Percentiles rank a stretch among this genome's conserved stretches.
phyloP scores from a whole-genome alignment of 371 early-diverging fungal genomes.

The Mortierella sp. region DNA sequence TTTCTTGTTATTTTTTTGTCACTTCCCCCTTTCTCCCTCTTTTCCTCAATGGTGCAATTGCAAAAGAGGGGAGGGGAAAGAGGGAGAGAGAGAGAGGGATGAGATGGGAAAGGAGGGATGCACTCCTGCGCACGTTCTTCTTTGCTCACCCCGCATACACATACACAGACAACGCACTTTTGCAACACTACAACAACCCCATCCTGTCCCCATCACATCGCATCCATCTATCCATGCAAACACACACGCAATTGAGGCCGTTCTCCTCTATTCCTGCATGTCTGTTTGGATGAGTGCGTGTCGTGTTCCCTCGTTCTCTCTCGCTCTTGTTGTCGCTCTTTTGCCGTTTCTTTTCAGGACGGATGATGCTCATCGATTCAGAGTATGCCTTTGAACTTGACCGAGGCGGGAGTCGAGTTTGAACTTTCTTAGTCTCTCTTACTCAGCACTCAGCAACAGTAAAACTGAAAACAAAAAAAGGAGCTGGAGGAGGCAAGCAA shows the following conservation, averaged over 20 bases:
- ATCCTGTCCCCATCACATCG: neutral
- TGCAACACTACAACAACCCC: neutral
- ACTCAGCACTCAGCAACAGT: neutral
- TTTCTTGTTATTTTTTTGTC: neutral
- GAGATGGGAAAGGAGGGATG: neutral
- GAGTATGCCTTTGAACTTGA: conserved; percentile 9
- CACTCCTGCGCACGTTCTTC: conserved; percentile 11
- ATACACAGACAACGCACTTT: neutral
- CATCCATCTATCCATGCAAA: neutral
- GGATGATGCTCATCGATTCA: conserved; percentile 4
- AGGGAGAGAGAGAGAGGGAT: neutral
- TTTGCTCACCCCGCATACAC: conserved; percentile 3
- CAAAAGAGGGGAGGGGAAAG: neutral
- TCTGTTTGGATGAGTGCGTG: neutral
- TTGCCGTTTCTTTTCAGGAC: neutral
- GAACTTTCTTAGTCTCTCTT: conserved; percentile 3
- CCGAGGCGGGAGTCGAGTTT: conserved; percentile 8
- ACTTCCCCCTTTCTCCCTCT: neutral
- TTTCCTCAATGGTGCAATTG: neutral
- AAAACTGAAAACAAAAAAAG: neutral
- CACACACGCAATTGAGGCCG: conserved; percentile 5
- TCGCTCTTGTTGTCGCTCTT: neutral
- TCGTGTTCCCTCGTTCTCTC: neutral
- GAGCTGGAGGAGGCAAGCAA: neutral
- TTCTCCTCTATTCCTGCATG: neutral